Evolutionary conservation across 2,329 filamentous ascomycete genomes (phyloP), one percentile per base, ranked within the genome.

Genomic region (Rutstroemia sp.): DNA sequence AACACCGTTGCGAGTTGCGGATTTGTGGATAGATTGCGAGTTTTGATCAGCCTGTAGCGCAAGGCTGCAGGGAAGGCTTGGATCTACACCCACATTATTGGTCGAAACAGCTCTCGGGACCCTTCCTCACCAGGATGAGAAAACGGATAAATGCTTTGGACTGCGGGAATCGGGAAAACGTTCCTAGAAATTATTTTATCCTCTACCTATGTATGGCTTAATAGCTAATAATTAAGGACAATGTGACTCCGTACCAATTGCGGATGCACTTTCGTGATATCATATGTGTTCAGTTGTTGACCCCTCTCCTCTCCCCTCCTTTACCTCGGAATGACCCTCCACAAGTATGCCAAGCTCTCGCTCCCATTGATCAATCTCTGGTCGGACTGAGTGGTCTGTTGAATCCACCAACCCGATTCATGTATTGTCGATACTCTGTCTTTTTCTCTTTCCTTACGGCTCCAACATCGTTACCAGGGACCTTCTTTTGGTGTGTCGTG

Each of bases 381-480:
- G 71, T 70, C 19, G 83, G 83, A 71, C 85, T 88, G 52, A 92
- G 74, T 47, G 88, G 88, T 65, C 88, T 74, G 70, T 92, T 94
- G 76, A 94, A 94, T 5, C 88, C 88, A 56, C 88, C 88, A 52
- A 84, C 77, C 56, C 88, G 81, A 69, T 94, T 94, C 84, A 99
- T 99, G 73, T 99, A 99, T 80, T 99, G 94, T 65, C 94, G 81
- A 69, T 96, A 97, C 76, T 95, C 83, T 14, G 86, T 88, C 82
- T 90, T 92, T 83, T 96, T 96, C 74, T 94, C 90, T 78, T 94
- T 96, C 63, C 86, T 78, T 52, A 96, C 84, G 0, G 78, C 90
- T 55, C 88, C 92, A 44, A 86, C 83, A 68, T 91, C 84, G 69
- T 99, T 99, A 2, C 94, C 94, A 0, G 82, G 79, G 1, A 99